phyloP scores from a whole-genome alignment of 257 asterid species.

The Ilex aquifolium region DNA sequence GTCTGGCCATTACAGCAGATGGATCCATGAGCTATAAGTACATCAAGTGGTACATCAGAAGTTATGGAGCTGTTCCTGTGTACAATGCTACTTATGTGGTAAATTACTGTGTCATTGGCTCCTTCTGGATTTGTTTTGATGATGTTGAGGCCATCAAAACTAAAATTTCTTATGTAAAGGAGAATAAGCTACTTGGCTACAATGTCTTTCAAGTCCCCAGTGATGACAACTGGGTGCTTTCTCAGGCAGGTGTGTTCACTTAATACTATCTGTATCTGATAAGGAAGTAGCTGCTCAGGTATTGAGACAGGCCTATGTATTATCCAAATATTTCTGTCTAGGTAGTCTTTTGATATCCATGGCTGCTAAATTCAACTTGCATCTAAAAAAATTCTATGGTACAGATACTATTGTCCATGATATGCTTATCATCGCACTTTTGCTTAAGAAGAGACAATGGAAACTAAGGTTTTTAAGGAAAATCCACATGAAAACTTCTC shows the following conservation, averaged over 20 bases:
- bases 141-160: slow-evolving; percentile 28
- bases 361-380: too few relatives aligned
- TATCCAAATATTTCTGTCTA: too few relatives aligned
- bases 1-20: slow-evolving; percentile 17
- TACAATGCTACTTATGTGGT: slow-evolving; percentile 31
- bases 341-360: too few relatives aligned
- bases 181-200: slow-evolving; percentile 30
- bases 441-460: too few relatives aligned
- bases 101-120: slow-evolving; percentile 18
- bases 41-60: slow-evolving; percentile 19
- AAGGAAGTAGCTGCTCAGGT: too few relatives aligned
- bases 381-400: too few relatives aligned
- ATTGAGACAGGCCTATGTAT: too few relatives aligned
- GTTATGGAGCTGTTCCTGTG: slow-evolving; percentile 7
- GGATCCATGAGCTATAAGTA: slow-evolving; percentile 21
- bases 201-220: slow-evolving; percentile 20
- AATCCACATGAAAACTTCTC: too few relatives aligned
- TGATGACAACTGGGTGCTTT: slow-evolving; percentile 28
- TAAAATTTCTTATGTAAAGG: slow-evolving; percentile 36
- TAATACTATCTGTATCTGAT: too few relatives aligned
- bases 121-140: slow-evolving; percentile 30
- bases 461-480: too few relatives aligned
- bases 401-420: too few relatives aligned
- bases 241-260: slow-evolving; percentile 24
- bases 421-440: too few relatives aligned